Evolutionary conservation across 2,329 filamentous ascomycete genomes (phyloP).

Genomic region (Xylariales sp.): DNA sequence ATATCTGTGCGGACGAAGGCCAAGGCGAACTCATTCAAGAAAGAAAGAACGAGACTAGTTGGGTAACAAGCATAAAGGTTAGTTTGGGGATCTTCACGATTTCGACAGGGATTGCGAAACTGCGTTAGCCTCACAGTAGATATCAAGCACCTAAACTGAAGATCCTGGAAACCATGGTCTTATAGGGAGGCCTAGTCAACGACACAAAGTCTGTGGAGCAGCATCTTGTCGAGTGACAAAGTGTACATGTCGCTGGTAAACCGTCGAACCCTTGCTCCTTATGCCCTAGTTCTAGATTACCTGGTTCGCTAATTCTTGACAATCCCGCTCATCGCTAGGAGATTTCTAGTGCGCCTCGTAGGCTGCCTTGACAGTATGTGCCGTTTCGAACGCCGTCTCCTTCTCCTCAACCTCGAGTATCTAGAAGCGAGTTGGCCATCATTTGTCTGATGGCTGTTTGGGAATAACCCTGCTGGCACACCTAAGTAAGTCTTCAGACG

Average conservation of each 20-base stretch:
- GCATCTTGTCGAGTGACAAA: slow-evolving; percentile 24
- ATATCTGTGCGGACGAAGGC: slow-evolving; percentile 15
- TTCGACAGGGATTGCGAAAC: slow-evolving; percentile 48
- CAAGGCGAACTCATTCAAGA: slow-evolving; percentile 21
- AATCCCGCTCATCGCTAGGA: slow-evolving; percentile 38
- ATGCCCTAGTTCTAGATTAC: slow-evolving; percentile 17
- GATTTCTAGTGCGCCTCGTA: slow-evolving; percentile 26
- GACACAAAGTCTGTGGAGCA: slow-evolving; percentile 22
- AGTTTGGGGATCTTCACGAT: slow-evolving; percentile 42
- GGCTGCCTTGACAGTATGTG: slow-evolving; percentile 10
- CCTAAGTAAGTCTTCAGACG: slow-evolving; percentile 41
- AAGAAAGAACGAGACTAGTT: slow-evolving; percentile 14
- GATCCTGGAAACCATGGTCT: slow-evolving; percentile 39
- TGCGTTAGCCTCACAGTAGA: slow-evolving; percentile 41
- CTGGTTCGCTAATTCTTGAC: slow-evolving; percentile 39
- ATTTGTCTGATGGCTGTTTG: slow-evolving; percentile 62
- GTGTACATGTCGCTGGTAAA: slow-evolving; percentile 23
- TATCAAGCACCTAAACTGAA: slow-evolving; percentile 38
- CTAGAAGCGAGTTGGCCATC: slow-evolving; percentile 42
- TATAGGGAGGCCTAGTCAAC: slow-evolving; percentile 34
- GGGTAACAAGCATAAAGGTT: slow-evolving; percentile 36
- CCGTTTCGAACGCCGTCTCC: slow-evolving; percentile 31
- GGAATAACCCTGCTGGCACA: slow-evolving; percentile 53
- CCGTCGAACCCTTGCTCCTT: slow-evolving; percentile 17
- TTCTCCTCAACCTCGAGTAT: slow-evolving; percentile 23